These are phyloP conservation scores for Cercospora citrullina DNA, from an alignment of 2,329 filamentous ascomycete genomes.

Conservation along the genomic window DNA sequence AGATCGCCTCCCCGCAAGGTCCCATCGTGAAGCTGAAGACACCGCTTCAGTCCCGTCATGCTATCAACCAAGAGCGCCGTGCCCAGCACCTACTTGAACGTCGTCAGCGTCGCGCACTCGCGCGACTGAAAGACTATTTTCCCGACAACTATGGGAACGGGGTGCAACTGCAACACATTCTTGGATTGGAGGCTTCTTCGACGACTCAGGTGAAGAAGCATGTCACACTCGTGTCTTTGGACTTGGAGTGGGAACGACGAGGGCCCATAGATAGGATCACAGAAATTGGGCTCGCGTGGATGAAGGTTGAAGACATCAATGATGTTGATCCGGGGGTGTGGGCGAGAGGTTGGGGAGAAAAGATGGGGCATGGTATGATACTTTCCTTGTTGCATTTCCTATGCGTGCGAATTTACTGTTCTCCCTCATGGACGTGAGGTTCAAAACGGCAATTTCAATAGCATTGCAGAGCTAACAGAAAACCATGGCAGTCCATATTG, in stretches of 20 bases:
- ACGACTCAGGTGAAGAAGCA: not conserved
- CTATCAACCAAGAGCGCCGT: not conserved
- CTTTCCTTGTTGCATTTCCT: not conserved
- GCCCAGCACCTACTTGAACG: not conserved
- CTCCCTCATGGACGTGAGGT: not conserved
- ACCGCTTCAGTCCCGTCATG: not conserved
- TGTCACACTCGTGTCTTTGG: constrained; percentile 17
- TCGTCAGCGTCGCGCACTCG: not conserved
- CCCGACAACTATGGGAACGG: not conserved
- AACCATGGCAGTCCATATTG: constrained; percentile 7
- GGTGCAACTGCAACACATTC: not conserved
- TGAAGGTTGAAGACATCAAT: constrained; percentile 4
- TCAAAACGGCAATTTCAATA: not conserved
- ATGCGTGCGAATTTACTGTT: not conserved
- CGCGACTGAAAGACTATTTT: not conserved
- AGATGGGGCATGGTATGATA: constrained; percentile 20
- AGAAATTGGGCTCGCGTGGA: constrained; percentile 14
- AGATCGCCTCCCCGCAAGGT: not conserved
- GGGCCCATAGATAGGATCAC: not conserved
- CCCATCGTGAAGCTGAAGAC: not conserved
- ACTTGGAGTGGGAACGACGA: constrained; percentile 11
- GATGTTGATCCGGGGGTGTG: constrained; percentile 2
- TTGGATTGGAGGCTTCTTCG: not conserved
- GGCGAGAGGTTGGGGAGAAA: constrained; percentile 1
- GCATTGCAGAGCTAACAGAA: constrained; percentile 2